phyloP scores from a whole-genome alignment of 768 basidiomycete species.

The Flagelloscypha sp. region DNA sequence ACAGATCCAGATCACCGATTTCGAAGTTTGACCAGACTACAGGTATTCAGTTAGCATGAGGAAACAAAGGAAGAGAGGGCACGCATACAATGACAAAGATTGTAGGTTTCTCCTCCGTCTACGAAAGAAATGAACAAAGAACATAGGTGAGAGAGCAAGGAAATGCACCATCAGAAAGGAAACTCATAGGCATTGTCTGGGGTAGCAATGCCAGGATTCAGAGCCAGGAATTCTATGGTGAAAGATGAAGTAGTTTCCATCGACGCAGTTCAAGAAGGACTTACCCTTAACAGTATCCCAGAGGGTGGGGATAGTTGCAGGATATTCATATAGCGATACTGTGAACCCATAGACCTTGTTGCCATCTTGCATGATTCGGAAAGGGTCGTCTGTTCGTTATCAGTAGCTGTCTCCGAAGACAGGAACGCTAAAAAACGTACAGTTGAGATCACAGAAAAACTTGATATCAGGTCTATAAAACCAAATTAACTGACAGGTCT shows the following conservation, averaged over 20 bases:
- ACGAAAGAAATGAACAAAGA: too few species aligned
- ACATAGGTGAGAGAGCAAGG: too few species aligned
- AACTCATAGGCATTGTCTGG: slow-evolving; percentile 71
- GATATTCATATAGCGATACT: slow-evolving; percentile 75
- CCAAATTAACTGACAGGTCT: slow-evolving; percentile 2
- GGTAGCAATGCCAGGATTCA: slow-evolving; percentile 52
- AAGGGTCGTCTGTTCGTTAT: slow-evolving; percentile 74
- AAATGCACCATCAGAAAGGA: slow-evolving; percentile 76
- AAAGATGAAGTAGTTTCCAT: too few species aligned
- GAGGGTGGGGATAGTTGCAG: slow-evolving; percentile 76
- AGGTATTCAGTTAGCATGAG: too few species aligned
- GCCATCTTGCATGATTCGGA: slow-evolving; percentile 78
- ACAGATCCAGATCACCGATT: slow-evolving; percentile 77
- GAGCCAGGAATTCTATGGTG: slow-evolving; percentile 63
- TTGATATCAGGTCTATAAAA: slow-evolving; percentile 66
- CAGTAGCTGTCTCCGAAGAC: too few species aligned
- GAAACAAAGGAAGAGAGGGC: slow-evolving; percentile 6
- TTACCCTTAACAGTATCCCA: slow-evolving; percentile 72
- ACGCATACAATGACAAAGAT: slow-evolving; percentile 62
- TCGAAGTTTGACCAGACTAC: slow-evolving; percentile 93
- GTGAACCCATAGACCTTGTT: slow-evolving; percentile 87
- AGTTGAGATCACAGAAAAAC: slow-evolving; percentile 81
- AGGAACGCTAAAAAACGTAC: too few species aligned
- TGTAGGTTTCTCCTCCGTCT: slow-evolving; percentile 67
- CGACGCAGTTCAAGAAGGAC: slow-evolving; percentile 5